These are phyloP conservation scores for Epichloe gansuensis DNA, from an alignment of 2,329 filamentous ascomycete species.

Conservation along the genomic window DNA sequence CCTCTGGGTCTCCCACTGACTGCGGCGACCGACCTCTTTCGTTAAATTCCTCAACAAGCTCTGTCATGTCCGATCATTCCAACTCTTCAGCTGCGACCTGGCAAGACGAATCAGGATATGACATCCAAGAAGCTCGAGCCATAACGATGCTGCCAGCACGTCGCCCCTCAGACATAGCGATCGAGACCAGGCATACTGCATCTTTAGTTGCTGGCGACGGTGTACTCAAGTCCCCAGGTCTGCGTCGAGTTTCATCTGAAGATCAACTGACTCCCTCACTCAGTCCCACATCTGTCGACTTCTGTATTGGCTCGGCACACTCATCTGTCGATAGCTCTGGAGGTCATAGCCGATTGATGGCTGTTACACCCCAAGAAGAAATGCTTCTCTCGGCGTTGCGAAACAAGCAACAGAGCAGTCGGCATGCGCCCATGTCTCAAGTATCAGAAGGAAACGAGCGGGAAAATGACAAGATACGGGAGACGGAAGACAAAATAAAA, in stretches of 20 bases:
- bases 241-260: slow-evolving; percentile 12
- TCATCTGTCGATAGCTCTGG: slow-evolving; percentile 24
- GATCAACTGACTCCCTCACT: slow-evolving; percentile 36
- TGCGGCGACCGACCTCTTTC: slow-evolving; percentile 15
- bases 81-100: slow-evolving; percentile 21
- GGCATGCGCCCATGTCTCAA: slow-evolving; percentile 32
- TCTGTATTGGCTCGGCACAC: slow-evolving; percentile 27
- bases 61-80: slow-evolving; percentile 27
- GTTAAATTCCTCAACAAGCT: slow-evolving; percentile 13
- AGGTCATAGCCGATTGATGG: slow-evolving; percentile 35
- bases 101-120: slow-evolving; percentile 18
- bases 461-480: not conserved
- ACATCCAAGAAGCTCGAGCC: slow-evolving; percentile 26
- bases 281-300: slow-evolving; percentile 39
- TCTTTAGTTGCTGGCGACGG: not conserved
- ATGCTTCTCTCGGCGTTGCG: slow-evolving; percentile 44
- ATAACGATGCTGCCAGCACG: slow-evolving; percentile 24
- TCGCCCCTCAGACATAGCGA: slow-evolving; percentile 12
- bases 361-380: slow-evolving; percentile 45
- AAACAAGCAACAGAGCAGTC: slow-evolving; percentile 43
- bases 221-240: not conserved
- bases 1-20: slow-evolving; percentile 13
- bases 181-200: slow-evolving; percentile 1
- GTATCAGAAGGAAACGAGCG: slow-evolving; percentile 22
- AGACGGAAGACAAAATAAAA: not conserved